These are phyloP conservation scores for Lactifluus piperatus DNA, from an alignment of 768 basidiomycete genomes.

Conservation along the genomic window DNA sequence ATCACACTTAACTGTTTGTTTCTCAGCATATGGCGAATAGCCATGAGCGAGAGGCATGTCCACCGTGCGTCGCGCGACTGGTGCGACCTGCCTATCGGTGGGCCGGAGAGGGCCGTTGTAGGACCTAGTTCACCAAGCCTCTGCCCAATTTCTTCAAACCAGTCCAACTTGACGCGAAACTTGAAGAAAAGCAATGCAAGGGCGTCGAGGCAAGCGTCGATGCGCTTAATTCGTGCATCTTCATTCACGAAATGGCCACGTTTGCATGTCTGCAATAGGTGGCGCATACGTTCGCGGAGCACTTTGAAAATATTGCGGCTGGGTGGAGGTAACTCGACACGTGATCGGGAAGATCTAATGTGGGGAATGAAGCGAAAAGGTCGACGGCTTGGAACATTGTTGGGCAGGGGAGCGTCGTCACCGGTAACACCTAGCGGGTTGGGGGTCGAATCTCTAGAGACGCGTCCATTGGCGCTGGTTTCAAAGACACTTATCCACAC, in stretches of 20 bases:
- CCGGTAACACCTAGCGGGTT: background rate
- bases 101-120: background rate
- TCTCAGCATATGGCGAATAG: background rate
- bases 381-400: background rate
- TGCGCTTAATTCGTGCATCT: background rate
- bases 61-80: background rate
- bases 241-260: background rate
- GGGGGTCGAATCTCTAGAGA: too few relatives aligned
- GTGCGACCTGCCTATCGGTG: background rate
- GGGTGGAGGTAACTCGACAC: background rate
- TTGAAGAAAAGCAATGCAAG: background rate
- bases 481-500: background rate
- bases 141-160: background rate
- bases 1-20: background rate
- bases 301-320: background rate
- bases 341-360: too few relatives aligned
- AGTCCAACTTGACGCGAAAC: background rate
- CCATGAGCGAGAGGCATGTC: conserved; percentile 3
- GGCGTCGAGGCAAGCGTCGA: background rate
- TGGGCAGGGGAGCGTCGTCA: too few relatives aligned
- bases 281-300: background rate
- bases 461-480: too few relatives aligned
- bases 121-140: background rate
- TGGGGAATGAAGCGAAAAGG: too few relatives aligned
- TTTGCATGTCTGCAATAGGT: background rate